Conservation (phyloP, 1,139 yeast genomes). For the Suhomyces chickasaworum region DNA sequence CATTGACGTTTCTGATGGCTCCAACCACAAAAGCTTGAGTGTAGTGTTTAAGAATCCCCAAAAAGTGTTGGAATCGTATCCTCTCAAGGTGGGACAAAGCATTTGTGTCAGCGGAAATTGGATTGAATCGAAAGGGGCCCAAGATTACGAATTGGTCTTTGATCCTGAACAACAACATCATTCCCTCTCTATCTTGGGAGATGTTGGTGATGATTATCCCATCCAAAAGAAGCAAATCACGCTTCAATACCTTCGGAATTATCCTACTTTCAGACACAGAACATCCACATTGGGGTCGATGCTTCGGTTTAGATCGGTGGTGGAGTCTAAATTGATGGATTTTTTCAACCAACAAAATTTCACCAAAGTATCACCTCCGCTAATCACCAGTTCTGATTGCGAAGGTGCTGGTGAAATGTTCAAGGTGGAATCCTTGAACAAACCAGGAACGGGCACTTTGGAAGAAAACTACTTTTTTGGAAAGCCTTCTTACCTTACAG, state of each 20-base stretch:
- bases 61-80: slow-evolving; percentile 49
- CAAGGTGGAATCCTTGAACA: slow-evolving; percentile 39
- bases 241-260: slow-evolving; percentile 62
- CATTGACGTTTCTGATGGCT: slow-evolving; percentile 79
- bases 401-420: slow-evolving; percentile 98
- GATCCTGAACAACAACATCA: slow-evolving; percentile 27
- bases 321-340: slow-evolving; percentile 55
- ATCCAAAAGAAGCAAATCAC: slow-evolving; percentile 79
- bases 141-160: slow-evolving; percentile 35
- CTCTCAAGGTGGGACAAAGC: slow-evolving; percentile 47
- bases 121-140: slow-evolving; percentile 35
- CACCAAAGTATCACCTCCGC: slow-evolving; percentile 79
- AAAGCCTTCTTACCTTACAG: slow-evolving; percentile 70
- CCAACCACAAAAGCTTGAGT: slow-evolving; percentile 55
- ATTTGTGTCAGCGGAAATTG: slow-evolving; percentile 37
- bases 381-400: slow-evolving; percentile 87
- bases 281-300: slow-evolving; percentile 66
- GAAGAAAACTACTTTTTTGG: slow-evolving; percentile 57
- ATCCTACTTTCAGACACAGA: slow-evolving; percentile 80
- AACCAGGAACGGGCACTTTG: slow-evolving; percentile 1
- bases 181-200: slow-evolving; percentile 43
- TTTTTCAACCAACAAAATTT: slow-evolving; percentile 60
- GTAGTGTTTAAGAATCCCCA: slow-evolving; percentile 51
- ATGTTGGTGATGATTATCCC: slow-evolving; percentile 68
- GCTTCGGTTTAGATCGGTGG: slow-evolving; percentile 68